These are phyloP conservation scores for Meyerozyma athensensis DNA, from an alignment of 1,139 yeast genomes.

Conservation along the genomic window DNA sequence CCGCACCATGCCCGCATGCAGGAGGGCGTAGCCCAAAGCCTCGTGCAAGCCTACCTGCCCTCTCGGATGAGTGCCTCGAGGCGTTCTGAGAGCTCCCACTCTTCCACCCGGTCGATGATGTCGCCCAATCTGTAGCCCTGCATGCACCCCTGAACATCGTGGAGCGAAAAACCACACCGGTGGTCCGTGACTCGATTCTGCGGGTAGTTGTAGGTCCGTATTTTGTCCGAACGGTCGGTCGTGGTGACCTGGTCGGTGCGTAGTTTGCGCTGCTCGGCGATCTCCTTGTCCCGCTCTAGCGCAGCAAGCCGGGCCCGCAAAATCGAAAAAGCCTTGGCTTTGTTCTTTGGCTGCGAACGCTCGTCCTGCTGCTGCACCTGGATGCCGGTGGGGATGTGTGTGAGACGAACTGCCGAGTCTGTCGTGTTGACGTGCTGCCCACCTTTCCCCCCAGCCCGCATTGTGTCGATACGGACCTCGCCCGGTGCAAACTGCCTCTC, in stretches of 20 bases:
- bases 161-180: slow-evolving; percentile 72
- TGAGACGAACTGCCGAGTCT: slow-evolving; percentile 91
- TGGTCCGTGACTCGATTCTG: slow-evolving; percentile 95
- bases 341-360: slow-evolving; percentile 89
- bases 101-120: slow-evolving; percentile 20
- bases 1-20: not conserved
- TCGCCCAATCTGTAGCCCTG: slow-evolving; percentile 66
- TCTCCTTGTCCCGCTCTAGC: slow-evolving; percentile 60
- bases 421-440: slow-evolving; percentile 99
- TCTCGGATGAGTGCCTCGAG: slow-evolving; percentile 16
- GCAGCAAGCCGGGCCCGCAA: slow-evolving; percentile 83
- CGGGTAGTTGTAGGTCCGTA: slow-evolving; percentile 87
- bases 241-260: slow-evolving; percentile 82
- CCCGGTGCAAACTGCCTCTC: slow-evolving; percentile 79
- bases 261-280: slow-evolving; percentile 58
- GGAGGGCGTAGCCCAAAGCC: not conserved
- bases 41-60: slow-evolving; percentile 4
- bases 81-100: slow-evolving; percentile 20
- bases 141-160: slow-evolving; percentile 80
- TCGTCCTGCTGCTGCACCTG: slow-evolving; percentile 91
- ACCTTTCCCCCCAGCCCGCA: slow-evolving; percentile 97
- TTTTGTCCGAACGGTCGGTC: slow-evolving; percentile 88
- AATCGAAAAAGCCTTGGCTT: slow-evolving; percentile 88
- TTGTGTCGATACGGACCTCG: slow-evolving; percentile 87
- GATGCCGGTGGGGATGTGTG: slow-evolving; percentile 89